Conservation (phyloP, 2,329 filamentous ascomycete genomes). For the Tolypocladium pustulatum region DNA sequence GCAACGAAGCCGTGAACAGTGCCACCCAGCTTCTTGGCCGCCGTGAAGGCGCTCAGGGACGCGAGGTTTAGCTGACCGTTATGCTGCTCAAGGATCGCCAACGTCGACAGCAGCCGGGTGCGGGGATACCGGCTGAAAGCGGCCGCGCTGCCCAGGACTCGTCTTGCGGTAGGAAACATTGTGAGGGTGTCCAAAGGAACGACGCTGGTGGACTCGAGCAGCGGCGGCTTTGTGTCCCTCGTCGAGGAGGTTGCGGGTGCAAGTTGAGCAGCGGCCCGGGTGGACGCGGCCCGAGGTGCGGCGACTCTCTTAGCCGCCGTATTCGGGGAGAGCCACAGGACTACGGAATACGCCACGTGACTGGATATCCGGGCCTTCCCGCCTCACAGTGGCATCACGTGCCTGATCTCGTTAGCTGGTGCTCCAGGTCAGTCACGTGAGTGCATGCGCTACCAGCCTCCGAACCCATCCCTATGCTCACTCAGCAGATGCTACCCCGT, state of each 20-base stretch:
- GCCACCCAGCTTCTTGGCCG: conserved; percentile 78
- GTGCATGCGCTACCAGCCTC: background rate
- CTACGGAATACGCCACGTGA: background rate
- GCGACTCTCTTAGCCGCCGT: background rate
- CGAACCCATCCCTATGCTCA: background rate
- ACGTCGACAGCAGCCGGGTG: conserved; percentile 61
- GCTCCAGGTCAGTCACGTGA: background rate
- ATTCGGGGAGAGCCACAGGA: background rate
- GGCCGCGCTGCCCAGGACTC: conserved; percentile 9
- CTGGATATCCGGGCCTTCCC: background rate
- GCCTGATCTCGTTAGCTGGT: too few species aligned
- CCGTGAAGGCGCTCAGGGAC: conserved; percentile 76
- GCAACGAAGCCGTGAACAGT: conserved; percentile 80
- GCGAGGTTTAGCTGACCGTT: conserved; percentile 77
- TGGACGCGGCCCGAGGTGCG: conserved; percentile 19
- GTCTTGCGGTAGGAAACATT: conserved; percentile 21
- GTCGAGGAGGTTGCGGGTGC: background rate
- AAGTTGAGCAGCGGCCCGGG: background rate
- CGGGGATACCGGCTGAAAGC: background rate
- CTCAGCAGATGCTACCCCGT: conserved; percentile 1
- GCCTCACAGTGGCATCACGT: background rate
- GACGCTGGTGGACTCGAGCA: background rate
- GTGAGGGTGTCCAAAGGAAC: conserved; percentile 4
- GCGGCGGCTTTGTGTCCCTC: background rate
- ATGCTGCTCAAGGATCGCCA: conserved; percentile 86